phyloP scores from a whole-genome alignment of 371 early-diverging fungal species.

The Mortierella sp. region DNA sequence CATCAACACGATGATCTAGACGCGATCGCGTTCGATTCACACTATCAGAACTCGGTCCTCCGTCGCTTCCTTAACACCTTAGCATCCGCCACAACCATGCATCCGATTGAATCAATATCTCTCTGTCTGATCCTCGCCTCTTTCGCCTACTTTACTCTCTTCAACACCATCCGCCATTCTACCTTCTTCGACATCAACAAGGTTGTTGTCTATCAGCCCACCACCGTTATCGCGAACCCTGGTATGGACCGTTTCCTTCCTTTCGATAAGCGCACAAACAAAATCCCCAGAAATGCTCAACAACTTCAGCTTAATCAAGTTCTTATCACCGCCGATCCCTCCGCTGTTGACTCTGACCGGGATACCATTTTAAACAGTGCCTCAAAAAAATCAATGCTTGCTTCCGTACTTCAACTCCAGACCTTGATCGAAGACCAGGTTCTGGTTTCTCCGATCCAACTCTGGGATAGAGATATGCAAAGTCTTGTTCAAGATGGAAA shows the following conservation, averaged over 20 bases:
- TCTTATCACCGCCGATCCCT: conserved; percentile 56
- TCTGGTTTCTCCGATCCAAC: conserved; percentile 58
- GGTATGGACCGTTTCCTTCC: conserved; percentile 56
- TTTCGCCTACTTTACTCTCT: conserved; percentile 81
- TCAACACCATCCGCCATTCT: conserved; percentile 79
- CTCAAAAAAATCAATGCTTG: conserved; percentile 59
- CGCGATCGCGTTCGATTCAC: conserved; percentile 31
- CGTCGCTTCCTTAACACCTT: conserved; percentile 52
- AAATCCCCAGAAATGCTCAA: conserved; percentile 61
- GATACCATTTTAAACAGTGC: conserved; percentile 30
- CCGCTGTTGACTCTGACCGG: conserved; percentile 12
- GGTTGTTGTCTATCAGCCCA: conserved; percentile 64
- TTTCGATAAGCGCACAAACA: conserved; percentile 53
- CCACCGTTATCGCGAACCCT: conserved; percentile 62
- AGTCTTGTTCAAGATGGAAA: conserved; percentile 51
- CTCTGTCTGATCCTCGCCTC: conserved; percentile 79
- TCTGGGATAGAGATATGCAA: conserved; percentile 57
- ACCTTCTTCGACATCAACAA: conserved; percentile 72
- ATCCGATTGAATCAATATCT: conserved; percentile 89
- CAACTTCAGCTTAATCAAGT: conserved; percentile 69
- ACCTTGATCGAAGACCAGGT: conserved; percentile 65
- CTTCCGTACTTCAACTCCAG: conserved; percentile 65
- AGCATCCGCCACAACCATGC: conserved; percentile 62
- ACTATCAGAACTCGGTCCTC: conserved; percentile 50
- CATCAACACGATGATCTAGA: conserved; percentile 26